phyloP scores from a whole-genome alignment of 2,329 filamentous ascomycete genomes.

The Botrytis byssoidea region DNA sequence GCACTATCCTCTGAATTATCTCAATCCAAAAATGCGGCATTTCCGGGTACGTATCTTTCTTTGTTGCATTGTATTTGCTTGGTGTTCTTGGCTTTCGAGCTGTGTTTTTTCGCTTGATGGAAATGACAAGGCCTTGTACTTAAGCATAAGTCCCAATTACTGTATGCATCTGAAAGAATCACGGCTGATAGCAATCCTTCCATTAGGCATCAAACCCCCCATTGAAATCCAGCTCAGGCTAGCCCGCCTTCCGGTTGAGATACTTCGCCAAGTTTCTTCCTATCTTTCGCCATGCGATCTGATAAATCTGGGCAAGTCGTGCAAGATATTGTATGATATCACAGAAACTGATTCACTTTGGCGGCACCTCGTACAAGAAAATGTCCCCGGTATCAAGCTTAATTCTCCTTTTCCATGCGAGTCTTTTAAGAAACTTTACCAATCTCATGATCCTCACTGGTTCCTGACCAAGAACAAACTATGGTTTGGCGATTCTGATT shows the following conservation, averaged over 20 bases:
- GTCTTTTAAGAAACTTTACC: constrained; percentile 70
- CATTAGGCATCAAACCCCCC: constrained; percentile 5
- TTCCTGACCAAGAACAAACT: constrained; percentile 77
- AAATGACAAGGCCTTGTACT: constrained; percentile 12
- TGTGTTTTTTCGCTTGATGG: constrained; percentile 5
- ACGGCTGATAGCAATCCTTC: not conserved
- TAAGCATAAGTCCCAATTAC: constrained; percentile 11
- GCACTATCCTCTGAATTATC: not conserved
- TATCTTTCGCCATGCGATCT: constrained; percentile 67
- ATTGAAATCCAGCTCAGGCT: constrained; percentile 37
- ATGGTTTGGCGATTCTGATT: constrained; percentile 79
- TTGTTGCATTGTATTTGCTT: constrained; percentile 1
- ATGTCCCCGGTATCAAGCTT: constrained; percentile 58
- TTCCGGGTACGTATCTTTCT: constrained; percentile 11
- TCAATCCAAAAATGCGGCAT: not conserved
- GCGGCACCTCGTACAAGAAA: constrained; percentile 65
- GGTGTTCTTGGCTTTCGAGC: constrained; percentile 20
- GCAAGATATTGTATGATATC: constrained; percentile 57
- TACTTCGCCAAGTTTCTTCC: constrained; percentile 69
- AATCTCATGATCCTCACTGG: constrained; percentile 76
- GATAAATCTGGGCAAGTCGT: constrained; percentile 57
- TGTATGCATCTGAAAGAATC: not conserved
- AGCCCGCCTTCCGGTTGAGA: constrained; percentile 66
- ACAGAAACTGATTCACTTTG: constrained; percentile 68
- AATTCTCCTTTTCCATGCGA: constrained; percentile 55